Evolutionary conservation across 495 filamentous ascomycete genomes (phyloP).

Genomic region (Penicillium coprophilum): DNA sequence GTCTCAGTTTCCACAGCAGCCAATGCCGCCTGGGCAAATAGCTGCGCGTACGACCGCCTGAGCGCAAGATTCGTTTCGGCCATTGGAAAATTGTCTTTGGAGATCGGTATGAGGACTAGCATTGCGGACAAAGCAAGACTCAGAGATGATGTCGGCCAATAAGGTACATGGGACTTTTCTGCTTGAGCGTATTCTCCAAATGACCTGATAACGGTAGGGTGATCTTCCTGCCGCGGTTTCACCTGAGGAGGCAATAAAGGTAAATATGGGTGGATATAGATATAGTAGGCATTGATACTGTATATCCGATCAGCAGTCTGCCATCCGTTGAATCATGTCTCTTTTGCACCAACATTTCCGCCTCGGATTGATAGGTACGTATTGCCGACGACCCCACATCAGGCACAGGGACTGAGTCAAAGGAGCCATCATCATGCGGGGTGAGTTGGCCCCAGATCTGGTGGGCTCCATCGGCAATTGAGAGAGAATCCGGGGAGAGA

Average conservation of each 20-base stretch:
- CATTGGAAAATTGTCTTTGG: conserved; percentile 34
- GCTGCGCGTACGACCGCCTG: conserved; percentile 49
- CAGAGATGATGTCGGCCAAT: conserved; percentile 46
- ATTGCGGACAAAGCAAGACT: conserved; percentile 50
- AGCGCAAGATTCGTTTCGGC: conserved; percentile 32
- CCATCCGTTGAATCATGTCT: not conserved
- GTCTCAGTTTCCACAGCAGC: conserved; percentile 47
- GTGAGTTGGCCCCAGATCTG: conserved; percentile 26
- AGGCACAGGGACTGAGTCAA: conserved; percentile 14
- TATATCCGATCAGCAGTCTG: not conserved
- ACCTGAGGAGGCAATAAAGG: conserved; percentile 50
- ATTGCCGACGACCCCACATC: conserved; percentile 11
- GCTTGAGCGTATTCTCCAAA: conserved; percentile 17
- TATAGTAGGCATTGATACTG: conserved; percentile 50
- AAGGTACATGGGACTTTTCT: conserved; percentile 21
- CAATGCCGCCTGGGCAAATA: conserved; percentile 49
- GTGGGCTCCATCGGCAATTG: conserved; percentile 10
- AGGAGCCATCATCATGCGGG: conserved; percentile 23
- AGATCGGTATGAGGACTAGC: conserved; percentile 48
- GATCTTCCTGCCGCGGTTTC: conserved; percentile 34
- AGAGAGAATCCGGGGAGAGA: conserved; percentile 18
- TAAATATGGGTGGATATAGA: conserved; percentile 55
- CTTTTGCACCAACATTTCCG: conserved; percentile 26
- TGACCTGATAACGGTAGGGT: conserved; percentile 22
- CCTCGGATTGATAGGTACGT: conserved; percentile 29